Conservation (phyloP, 2,329 filamentous ascomycete genomes). For the Albifimbria verrucaria region DNA sequence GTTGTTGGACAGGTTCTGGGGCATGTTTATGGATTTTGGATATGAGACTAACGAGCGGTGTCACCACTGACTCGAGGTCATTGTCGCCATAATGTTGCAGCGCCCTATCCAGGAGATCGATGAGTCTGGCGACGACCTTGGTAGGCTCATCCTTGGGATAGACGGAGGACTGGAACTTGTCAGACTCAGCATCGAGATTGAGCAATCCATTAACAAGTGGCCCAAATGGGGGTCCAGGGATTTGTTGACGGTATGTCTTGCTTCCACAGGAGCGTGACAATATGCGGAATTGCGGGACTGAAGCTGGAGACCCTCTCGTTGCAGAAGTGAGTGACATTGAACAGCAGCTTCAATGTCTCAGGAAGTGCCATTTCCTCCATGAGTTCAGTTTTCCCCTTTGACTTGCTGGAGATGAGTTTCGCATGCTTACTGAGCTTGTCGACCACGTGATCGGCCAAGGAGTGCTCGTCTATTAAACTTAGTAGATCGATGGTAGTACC, state of each 20-base stretch:
- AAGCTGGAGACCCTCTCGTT: slow-evolving; percentile 61
- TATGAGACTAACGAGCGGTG: slow-evolving; percentile 72
- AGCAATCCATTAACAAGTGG: slow-evolving; percentile 77
- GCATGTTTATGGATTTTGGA: slow-evolving; percentile 69
- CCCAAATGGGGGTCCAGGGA: slow-evolving; percentile 68
- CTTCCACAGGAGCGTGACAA: slow-evolving; percentile 67
- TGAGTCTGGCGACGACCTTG: slow-evolving; percentile 59
- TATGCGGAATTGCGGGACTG: slow-evolving; percentile 62
- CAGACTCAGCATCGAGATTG: slow-evolving; percentile 67
- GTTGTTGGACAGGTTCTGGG: slow-evolving; percentile 54
- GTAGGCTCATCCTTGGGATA: slow-evolving; percentile 64
- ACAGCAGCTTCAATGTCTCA: slow-evolving; percentile 84
- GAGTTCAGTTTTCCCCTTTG: slow-evolving; percentile 37
- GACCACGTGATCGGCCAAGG: slow-evolving; percentile 55
- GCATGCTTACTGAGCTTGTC: slow-evolving; percentile 70
- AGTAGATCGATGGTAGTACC: slow-evolving; percentile 46
- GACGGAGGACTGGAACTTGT: slow-evolving; percentile 51
- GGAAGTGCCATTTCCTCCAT: slow-evolving; percentile 77
- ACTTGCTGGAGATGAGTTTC: slow-evolving; percentile 32
- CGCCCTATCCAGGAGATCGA: slow-evolving; percentile 67
- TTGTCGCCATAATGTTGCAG: slow-evolving; percentile 60
- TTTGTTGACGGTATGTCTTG: slow-evolving; percentile 54
- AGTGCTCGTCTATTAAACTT: slow-evolving; percentile 42
- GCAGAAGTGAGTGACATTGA: slow-evolving; percentile 79
- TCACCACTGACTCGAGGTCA: slow-evolving; percentile 69